Percentiles rank a stretch among this genome's conserved stretches.
These are phyloP conservation scores for Parastagonospora nodorum DNA, from an alignment of 2,329 filamentous ascomycete genomes.

Conservation along the genomic window DNA sequence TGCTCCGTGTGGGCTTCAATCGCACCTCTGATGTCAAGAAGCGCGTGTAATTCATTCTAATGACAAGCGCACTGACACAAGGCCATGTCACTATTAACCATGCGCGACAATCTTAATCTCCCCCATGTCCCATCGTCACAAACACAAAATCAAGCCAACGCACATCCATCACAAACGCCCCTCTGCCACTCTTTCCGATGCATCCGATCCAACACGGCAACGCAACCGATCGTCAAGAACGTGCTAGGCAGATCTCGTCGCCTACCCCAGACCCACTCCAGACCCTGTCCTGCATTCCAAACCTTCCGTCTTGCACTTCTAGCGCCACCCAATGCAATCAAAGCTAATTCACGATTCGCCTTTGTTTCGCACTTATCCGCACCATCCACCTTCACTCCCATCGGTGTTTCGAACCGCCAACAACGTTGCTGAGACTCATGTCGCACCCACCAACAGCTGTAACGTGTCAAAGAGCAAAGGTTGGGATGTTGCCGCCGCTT, in stretches of 20 bases:
- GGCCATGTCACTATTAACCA: neutral
- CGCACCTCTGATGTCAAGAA: neutral
- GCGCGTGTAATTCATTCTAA: too few relatives aligned
- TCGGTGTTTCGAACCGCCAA: neutral
- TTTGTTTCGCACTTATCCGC: too few relatives aligned
- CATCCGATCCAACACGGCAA: slow-evolving; percentile 13
- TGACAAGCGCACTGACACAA: neutral
- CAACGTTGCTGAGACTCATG: too few relatives aligned
- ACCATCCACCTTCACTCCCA: neutral
- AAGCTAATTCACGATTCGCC: too few relatives aligned
- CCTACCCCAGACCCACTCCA: slow-evolving; percentile 21
- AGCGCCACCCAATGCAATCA: neutral
- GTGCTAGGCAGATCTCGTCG: slow-evolving; percentile 1
- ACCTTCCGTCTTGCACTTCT: slow-evolving; percentile 4
- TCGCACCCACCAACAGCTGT: too few relatives aligned
- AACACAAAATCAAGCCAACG: too few relatives aligned
- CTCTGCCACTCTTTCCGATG: neutral
- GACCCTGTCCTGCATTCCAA: slow-evolving; percentile 11
- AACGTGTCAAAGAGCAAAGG: too few relatives aligned
- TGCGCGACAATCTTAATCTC: neutral
- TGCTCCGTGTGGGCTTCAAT: slow-evolving; percentile 33
- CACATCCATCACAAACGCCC: slow-evolving; percentile 4
- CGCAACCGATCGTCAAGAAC: neutral
- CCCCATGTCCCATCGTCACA: slow-evolving; percentile 6
- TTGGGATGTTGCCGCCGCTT: too few relatives aligned